phyloP scores from a whole-genome alignment of 805 yeast species.

The Cyberlindnera suaveolens region DNA sequence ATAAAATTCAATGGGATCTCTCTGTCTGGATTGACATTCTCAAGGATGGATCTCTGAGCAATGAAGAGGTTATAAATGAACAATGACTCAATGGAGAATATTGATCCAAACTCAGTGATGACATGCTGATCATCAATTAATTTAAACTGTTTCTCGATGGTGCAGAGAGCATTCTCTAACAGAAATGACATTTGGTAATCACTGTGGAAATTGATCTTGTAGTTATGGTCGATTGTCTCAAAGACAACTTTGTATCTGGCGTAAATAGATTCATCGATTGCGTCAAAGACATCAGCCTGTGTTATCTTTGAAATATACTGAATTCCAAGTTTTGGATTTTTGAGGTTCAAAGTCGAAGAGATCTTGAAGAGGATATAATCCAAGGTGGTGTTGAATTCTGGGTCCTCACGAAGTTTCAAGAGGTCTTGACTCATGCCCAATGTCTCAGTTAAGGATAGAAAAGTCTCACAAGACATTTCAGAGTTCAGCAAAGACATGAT shows the following conservation, averaged over 20 bases:
- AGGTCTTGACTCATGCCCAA: constrained; percentile 7
- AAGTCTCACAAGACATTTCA: constrained; percentile 8
- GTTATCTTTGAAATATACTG: constrained; percentile 3
- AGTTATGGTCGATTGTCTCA: constrained; percentile 23
- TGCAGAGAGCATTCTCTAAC: constrained; percentile 9
- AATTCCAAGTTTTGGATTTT: not conserved
- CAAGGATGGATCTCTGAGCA: constrained; percentile 10
- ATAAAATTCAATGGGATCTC: constrained; percentile 6
- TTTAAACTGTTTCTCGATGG: constrained; percentile 10
- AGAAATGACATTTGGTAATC: constrained; percentile 15
- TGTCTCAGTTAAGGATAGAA: constrained; percentile 6
- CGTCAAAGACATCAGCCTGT: constrained; percentile 11
- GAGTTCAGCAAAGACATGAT: constrained; percentile 5
- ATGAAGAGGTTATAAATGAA: constrained; percentile 14
- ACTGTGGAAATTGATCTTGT: constrained; percentile 11
- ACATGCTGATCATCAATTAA: constrained; percentile 10
- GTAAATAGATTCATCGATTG: constrained; percentile 11
- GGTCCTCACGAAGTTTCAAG: constrained; percentile 2
- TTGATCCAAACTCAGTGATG: constrained; percentile 18
- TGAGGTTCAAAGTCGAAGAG: not conserved
- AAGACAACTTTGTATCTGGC: constrained; percentile 20
- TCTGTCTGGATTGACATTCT: constrained; percentile 11
- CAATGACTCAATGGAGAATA: constrained; percentile 15
- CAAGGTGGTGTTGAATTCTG: constrained; percentile 1
- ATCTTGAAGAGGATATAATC: constrained; percentile 14